phyloP scores from a whole-genome alignment of 495 filamentous ascomycete species.

The Saxophila tyrrhenica region DNA sequence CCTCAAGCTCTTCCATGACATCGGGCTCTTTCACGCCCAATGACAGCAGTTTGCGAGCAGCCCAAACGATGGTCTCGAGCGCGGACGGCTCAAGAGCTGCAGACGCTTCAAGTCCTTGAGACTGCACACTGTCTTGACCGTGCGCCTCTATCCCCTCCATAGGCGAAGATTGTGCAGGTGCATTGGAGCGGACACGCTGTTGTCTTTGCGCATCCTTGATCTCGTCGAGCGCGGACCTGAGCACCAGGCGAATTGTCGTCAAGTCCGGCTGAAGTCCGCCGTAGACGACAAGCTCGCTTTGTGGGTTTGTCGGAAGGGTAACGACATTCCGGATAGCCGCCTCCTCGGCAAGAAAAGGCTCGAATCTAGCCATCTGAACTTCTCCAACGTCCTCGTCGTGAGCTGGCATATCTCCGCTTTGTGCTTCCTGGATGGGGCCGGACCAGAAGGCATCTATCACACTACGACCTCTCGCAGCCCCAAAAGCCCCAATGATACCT shows the following conservation, averaged over 20 bases:
- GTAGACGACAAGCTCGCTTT: slow-evolving; percentile 1
- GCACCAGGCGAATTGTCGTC: slow-evolving; percentile 18
- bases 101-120: too few species aligned
- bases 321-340: not conserved
- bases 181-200: too few species aligned
- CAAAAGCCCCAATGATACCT: slow-evolving; percentile 37
- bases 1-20: not conserved
- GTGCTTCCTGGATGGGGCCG: slow-evolving; percentile 10
- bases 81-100: not conserved
- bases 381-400: not conserved
- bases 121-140: too few species aligned
- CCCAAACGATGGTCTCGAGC: slow-evolving; percentile 3
- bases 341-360: not conserved
- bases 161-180: too few species aligned
- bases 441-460: slow-evolving; percentile 38
- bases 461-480: slow-evolving; percentile 32
- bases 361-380: not conserved
- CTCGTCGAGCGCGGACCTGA: not conserved
- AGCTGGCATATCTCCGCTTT: not conserved
- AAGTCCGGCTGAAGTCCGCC: slow-evolving; percentile 18
- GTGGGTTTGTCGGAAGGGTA: not conserved
- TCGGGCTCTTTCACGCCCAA: slow-evolving; percentile 2
- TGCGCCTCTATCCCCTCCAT: too few species aligned
- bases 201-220: not conserved
- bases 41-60: not conserved